Evolutionary conservation across 257 asterid species (phyloP).

Genomic region (Forsythia suspensa): DNA sequence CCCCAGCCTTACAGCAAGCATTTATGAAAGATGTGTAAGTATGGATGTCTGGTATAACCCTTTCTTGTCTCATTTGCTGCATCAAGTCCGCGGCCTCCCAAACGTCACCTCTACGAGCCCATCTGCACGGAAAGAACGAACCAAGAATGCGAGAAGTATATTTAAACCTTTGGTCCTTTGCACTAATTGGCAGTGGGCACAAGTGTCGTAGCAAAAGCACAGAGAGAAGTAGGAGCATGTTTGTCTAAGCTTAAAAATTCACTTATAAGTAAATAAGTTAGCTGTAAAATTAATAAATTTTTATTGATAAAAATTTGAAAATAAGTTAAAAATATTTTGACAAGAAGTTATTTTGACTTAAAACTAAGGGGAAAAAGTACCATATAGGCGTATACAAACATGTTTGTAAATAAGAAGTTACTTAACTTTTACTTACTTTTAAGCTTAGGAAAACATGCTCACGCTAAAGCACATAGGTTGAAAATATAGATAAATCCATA

Average conservation of each 20-base stretch:
- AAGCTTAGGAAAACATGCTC: background rate
- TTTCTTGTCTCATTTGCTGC: constrained; percentile 97
- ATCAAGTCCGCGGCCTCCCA: constrained; percentile 99
- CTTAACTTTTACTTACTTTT: background rate
- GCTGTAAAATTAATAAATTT: background rate
- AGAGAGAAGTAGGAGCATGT: background rate
- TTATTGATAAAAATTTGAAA: background rate
- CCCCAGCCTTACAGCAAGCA: constrained; percentile 98
- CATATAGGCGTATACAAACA: background rate
- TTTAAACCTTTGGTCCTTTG: background rate
- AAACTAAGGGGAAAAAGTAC: background rate
- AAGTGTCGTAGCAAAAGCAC: background rate
- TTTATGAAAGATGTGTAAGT: constrained; percentile 91
- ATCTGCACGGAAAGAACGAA: constrained; percentile 44
- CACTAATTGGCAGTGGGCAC: background rate
- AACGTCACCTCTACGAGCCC: constrained; percentile 99
- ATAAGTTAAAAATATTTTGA: background rate
- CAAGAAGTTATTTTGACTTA: background rate
- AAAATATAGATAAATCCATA: constrained; percentile 29
- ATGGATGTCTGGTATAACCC: constrained; percentile 92
- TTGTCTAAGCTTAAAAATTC: background rate
- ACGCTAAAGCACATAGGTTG: background rate
- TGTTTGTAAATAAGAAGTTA: background rate
- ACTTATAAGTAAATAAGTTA: background rate
- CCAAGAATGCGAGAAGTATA: background rate